A percentile compares a stretch with the other conserved stretches of the same genome.
phyloP scores from a whole-genome alignment of 805 yeast genomes.

The Saccharomycopsis lassenensis region DNA sequence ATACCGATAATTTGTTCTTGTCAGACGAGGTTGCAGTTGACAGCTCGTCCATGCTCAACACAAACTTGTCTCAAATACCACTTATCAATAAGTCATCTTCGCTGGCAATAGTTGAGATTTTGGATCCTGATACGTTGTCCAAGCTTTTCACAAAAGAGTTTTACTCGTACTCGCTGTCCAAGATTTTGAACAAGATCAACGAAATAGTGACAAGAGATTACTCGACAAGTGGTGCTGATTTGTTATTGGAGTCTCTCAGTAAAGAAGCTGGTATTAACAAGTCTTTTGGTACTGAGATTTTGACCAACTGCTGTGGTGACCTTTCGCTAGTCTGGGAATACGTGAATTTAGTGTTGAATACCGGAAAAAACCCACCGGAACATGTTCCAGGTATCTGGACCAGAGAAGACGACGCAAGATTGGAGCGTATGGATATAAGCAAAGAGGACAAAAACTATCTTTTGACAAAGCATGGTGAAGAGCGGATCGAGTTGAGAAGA shows the following conservation, averaged over 20 bases:
- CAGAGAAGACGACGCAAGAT: constrained; percentile 30
- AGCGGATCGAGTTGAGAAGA: constrained; percentile 32
- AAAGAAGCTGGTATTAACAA: constrained; percentile 33
- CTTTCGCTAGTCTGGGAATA: constrained; percentile 32
- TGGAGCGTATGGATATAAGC: constrained; percentile 23
- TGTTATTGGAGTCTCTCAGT: constrained; percentile 29
- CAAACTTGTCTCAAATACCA: constrained; percentile 25
- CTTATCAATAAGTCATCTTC: constrained; percentile 19
- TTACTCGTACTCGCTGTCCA: constrained; percentile 22
- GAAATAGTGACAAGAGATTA: constrained; percentile 32
- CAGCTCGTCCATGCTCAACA: constrained; percentile 20
- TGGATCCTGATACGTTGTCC: constrained; percentile 22
- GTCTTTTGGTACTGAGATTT: constrained; percentile 31
- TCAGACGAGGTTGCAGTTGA: no score
- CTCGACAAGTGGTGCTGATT: constrained; percentile 33
- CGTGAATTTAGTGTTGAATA: constrained; percentile 30
- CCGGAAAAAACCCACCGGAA: constrained; percentile 32
- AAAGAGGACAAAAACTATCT: constrained; percentile 27
- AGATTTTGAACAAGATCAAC: constrained; percentile 26
- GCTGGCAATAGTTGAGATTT: constrained; percentile 9
- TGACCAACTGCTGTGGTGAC: constrained; percentile 35
- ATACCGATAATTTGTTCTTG: neutral
- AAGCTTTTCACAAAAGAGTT: constrained; percentile 26
- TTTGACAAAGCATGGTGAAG: constrained; percentile 30
- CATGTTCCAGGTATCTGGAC: constrained; percentile 38